Base-by-base conservation (phyloP, 2,329 filamentous ascomycete genomes). In the Diaporthe velutina region DNA sequence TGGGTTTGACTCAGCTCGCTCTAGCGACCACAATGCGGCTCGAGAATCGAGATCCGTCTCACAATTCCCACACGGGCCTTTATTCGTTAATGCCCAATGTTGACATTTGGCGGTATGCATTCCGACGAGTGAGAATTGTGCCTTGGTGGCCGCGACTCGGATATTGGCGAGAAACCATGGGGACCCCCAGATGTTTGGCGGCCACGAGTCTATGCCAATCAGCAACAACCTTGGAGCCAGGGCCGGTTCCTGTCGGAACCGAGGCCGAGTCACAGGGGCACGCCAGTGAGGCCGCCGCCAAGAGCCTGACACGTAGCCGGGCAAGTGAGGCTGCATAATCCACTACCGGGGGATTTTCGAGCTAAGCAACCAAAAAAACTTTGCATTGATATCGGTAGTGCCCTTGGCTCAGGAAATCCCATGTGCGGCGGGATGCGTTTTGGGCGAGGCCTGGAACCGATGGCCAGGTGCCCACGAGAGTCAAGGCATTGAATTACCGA, bases 381-480 rank as follows among this genome's bases (percentile, higher is more conserved):
- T 13, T 38, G 64, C 64, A 68, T 68, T 68, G 64, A 68, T 9
- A 13, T 40, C 48, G n/a, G 48, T 40, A 68, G 64, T 54, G 64
- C 48, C 64, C 64, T 68, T 68, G 33, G 48, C 48, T 52, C n/a
- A n/a, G n/a, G 48, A 68, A 68, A 68, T 68, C 48, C 64, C 64
- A 68, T 68, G 64, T 54, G 64, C 64, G 64, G 64, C 48, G 33
- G 33, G 64, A 68, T 68, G 64, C 64, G 48, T 68, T 68, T 68
- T 68, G 33, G 48, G 61, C 22, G 8, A 5, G 22, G 15, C 48
- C 48, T 52, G 33, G 64, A 50, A 54, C 48, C 45, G 48, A 25
- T 30, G 17, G n/a, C 45, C 48, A 28, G 33, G 15, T 28, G 33
- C 33, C 64, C 33, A 17, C 48, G 9, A 54, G 48, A 68, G 64